Conservation (phyloP, 192 early-diverging fungal species). For the Coemansia sp. region DNA sequence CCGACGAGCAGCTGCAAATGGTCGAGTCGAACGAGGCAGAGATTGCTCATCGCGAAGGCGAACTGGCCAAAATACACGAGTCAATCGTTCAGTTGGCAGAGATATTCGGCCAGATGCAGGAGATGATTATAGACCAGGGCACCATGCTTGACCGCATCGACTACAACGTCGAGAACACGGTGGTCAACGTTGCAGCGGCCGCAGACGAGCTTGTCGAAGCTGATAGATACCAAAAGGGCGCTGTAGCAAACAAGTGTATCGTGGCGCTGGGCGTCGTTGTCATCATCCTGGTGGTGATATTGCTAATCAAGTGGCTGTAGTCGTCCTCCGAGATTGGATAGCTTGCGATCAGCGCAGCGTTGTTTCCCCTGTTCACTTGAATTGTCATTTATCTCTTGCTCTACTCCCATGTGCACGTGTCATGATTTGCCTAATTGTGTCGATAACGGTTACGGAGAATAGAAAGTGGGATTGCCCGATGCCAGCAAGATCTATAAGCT, state of each 20-base stretch:
- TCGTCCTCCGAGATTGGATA: too few species aligned
- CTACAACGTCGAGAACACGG: slow-evolving; percentile 90
- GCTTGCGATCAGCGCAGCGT: too few species aligned
- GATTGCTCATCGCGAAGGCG: slow-evolving; percentile 83
- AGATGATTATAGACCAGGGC: slow-evolving; percentile 97
- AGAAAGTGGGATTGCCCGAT: too few species aligned
- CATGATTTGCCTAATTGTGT: too few species aligned
- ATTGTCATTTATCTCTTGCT: too few species aligned
- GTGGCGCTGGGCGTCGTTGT: slow-evolving; percentile 75
- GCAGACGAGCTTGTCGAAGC: slow-evolving; percentile 80
- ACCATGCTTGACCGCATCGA: slow-evolving; percentile 96
- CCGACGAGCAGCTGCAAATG: slow-evolving; percentile 76
- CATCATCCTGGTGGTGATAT: slow-evolving; percentile 71
- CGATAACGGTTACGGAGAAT: too few species aligned
- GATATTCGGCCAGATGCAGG: slow-evolving; percentile 90
- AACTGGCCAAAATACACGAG: slow-evolving; percentile 90
- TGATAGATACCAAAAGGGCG: slow-evolving; percentile 75
- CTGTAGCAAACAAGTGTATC: slow-evolving; percentile 82
- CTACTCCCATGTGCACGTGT: not conserved
- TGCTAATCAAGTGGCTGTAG: slow-evolving; percentile 66
- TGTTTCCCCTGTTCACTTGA: too few species aligned
- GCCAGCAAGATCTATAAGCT: too few species aligned
- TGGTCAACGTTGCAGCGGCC: slow-evolving; percentile 75
- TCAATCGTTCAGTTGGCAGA: slow-evolving; percentile 86
- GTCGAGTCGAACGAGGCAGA: slow-evolving; percentile 74